Percentiles rank a stretch among this genome's conserved stretches.
Evolutionary conservation across 495 filamentous ascomycete genomes (phyloP).

Genomic region (Cercophora newfieldiana): DNA sequence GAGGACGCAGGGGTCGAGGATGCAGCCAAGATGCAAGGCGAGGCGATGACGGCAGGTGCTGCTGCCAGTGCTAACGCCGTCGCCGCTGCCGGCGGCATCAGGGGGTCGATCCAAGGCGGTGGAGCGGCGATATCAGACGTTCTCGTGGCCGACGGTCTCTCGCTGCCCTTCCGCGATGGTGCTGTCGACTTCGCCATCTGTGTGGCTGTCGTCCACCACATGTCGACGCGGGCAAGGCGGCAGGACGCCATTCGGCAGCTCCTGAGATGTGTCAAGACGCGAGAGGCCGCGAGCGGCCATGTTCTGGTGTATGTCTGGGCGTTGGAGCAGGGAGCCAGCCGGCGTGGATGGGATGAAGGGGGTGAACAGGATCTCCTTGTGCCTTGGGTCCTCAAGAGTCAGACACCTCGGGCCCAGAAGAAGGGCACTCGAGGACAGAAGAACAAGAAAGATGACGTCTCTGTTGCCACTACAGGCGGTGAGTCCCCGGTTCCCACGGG

Average conservation of each 20-base stretch:
- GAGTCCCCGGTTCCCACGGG: constrained; percentile 18
- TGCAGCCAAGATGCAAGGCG: constrained; percentile 11
- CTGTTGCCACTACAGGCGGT: constrained; percentile 26
- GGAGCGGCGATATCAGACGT: constrained; percentile 37
- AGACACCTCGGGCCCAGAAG: constrained; percentile 20
- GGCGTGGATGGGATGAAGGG: constrained; percentile 88
- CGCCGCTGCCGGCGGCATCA: constrained; percentile 5
- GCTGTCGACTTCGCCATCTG: constrained; percentile 91
- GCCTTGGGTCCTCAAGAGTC: constrained; percentile 77
- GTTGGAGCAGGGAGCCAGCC: constrained; percentile 84
- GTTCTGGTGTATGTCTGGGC: constrained; percentile 95
- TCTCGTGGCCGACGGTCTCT: constrained; percentile 71
- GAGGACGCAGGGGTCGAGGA: constrained; percentile 5
- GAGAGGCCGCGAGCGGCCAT: constrained; percentile 57
- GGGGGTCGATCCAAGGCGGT: constrained; percentile 8
- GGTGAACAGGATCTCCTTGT: constrained; percentile 92
- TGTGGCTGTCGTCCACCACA: constrained; percentile 92
- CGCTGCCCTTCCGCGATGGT: constrained; percentile 65
- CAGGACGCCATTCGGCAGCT: constrained; percentile 71
- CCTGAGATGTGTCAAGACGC: constrained; percentile 58
- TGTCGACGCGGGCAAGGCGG: constrained; percentile 78
- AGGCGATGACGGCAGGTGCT: background rate
- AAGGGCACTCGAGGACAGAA: constrained; percentile 1
- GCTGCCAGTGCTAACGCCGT: background rate
- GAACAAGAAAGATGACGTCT: constrained; percentile 9